Evolutionary conservation across 2,329 filamentous ascomycete species (phyloP), one percentile per base, ranked within the genome.

Genomic region (Ophiostoma sp.): DNA sequence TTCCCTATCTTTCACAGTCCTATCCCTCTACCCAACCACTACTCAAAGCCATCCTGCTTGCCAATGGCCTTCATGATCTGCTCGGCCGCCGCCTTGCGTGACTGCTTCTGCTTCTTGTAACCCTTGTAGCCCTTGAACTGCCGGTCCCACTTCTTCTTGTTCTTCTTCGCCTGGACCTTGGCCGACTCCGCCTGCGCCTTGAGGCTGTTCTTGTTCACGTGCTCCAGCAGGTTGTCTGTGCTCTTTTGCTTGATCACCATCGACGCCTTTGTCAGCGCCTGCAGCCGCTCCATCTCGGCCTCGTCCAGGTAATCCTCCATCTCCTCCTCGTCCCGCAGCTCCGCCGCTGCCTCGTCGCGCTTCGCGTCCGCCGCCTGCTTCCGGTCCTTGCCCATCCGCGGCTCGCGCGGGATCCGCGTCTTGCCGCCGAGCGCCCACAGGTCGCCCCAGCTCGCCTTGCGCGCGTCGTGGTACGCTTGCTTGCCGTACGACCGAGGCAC

Each of bases 381-480:
- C 12, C 14, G 60, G 16, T 27, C 45, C 67, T 68, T 66, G 66
- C 90, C 90, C 3, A 90, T 78, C 7, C 87, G 85, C 60, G 90
- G 79, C 14, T 80, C 81, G 64, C 91, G 81, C 2, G 78, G 75
- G 4, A 90, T 84, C 12, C 92, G 84, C 0, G 92, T 96, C 83
- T 98, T 98, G 36, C 93, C 94, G 0, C 95, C 95, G 0, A 98
- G 82, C 0, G 94, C 93, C 95, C 95, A 99, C 9, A 98, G 82
- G 76, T 98, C 95, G 52, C 95, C 95, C 95, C 94, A 98, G 67
- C 81, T 81, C 0, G 89, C 85, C 79, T 99, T 99, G 71, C 95
- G 87, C 47, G 95, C 95, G 76, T 98, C 95, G 74, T 91, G 92
- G 79, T 94, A 98, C 0, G 93, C 93, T 74, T 90, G 87, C 73